A percentile compares a stretch with the other conserved stretches of the same genome.
These are phyloP conservation scores for Psilocybe cubensis DNA, from an alignment of 768 basidiomycete species.

Conservation along the genomic window DNA sequence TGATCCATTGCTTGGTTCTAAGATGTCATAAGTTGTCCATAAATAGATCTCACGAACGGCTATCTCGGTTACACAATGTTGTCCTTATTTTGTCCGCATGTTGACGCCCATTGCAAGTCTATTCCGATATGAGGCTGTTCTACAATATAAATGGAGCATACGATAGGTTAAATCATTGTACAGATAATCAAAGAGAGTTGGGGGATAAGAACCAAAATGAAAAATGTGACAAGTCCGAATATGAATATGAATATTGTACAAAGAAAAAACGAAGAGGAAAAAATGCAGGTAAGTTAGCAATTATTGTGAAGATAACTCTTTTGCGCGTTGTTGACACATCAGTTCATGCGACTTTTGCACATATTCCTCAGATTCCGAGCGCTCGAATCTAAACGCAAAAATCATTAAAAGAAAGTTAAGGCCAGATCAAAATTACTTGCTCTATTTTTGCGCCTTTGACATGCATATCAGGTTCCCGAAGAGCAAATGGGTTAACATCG, in stretches of 20 bases:
- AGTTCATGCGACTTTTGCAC: constrained; percentile 64
- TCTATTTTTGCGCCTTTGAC: constrained; percentile 77
- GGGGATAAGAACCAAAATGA: neutral
- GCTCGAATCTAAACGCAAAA: constrained; percentile 55
- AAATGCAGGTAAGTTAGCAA: neutral
- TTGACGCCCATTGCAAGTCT: too few species aligned
- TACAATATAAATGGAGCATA: neutral
- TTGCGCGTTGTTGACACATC: constrained; percentile 30
- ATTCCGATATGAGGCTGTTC: neutral
- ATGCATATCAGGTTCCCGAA: constrained; percentile 87
- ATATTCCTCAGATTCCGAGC: constrained; percentile 67
- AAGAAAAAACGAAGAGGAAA: neutral
- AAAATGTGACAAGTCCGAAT: neutral
- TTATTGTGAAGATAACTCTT: neutral
- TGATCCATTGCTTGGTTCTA: neutral
- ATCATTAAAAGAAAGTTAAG: constrained; percentile 10
- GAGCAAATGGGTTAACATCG: constrained; percentile 90
- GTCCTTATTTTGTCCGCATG: too few species aligned
- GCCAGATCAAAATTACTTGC: constrained; percentile 43
- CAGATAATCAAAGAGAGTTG: neutral
- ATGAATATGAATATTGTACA: neutral
- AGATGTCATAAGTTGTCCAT: neutral
- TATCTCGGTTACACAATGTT: neutral
- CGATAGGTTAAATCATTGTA: neutral
- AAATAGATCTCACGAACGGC: neutral